Conservation (phyloP, 148 eudicot species). For the Rhododendron molle region DNA sequence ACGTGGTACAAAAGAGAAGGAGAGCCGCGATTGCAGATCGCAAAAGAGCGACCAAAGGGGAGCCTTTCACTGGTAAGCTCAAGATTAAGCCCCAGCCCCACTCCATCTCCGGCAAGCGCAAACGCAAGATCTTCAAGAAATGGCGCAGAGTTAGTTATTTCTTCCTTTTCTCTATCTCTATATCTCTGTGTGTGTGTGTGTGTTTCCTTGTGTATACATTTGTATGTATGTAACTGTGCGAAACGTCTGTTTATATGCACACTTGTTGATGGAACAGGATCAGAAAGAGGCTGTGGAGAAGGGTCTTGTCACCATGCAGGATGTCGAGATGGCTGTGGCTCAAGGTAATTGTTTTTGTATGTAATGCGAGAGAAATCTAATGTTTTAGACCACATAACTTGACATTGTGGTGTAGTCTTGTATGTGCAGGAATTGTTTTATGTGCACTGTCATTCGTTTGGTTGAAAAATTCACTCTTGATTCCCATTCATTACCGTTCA, state of each 20-base stretch:
- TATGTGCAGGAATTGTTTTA: not conserved
- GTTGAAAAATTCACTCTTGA: not conserved
- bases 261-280: constrained; percentile 39
- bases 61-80: constrained; percentile 58
- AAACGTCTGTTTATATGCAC: not conserved
- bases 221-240: not conserved
- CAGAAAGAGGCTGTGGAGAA: constrained; percentile 74
- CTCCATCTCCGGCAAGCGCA: constrained; percentile 86
- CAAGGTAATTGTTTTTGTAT: constrained; percentile 29
- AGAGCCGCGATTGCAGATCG: constrained; percentile 47
- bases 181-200: too few species aligned
- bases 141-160: constrained; percentile 63
- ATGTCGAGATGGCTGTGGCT: constrained; percentile 77
- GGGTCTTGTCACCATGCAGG: constrained; percentile 70
- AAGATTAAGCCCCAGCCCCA: constrained; percentile 40
- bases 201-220: not conserved
- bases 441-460: not conserved
- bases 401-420: not conserved
- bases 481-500: not conserved
- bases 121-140: constrained; percentile 81
- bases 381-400: not conserved
- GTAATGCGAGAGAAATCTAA: not conserved
- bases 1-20: constrained; percentile 73
- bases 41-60: constrained; percentile 63
- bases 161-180: not conserved